Evolutionary conservation across 2,329 filamentous ascomycete species (phyloP).

Genomic region (Juglanconis juglandina): DNA sequence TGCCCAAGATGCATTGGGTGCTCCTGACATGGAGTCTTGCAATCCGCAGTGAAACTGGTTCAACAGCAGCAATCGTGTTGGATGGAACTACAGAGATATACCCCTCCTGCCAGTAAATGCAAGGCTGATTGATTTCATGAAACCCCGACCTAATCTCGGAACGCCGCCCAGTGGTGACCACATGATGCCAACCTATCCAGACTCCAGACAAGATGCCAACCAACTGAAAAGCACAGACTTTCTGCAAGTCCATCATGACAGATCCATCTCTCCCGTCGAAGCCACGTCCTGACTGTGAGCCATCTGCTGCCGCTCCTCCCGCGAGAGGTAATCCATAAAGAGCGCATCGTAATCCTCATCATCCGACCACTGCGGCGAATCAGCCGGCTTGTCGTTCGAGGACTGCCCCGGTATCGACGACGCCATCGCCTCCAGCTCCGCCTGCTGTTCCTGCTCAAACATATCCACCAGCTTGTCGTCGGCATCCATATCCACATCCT

Average conservation of each 20-base stretch:
- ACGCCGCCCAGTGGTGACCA: constrained; percentile 1
- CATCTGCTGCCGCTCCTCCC: constrained; percentile 31
- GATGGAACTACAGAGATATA: constrained; percentile 3
- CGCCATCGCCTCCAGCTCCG: constrained; percentile 52
- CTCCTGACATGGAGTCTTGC: constrained; percentile 56
- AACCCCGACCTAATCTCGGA: background rate
- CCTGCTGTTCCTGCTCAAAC: constrained; percentile 49
- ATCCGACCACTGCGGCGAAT: constrained; percentile 41
- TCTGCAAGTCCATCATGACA: constrained; percentile 30
- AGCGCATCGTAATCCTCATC: constrained; percentile 61
- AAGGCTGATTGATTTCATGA: constrained; percentile 14
- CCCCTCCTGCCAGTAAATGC: constrained; percentile 21
- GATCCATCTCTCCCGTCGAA: constrained; percentile 44
- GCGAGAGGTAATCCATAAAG: constrained; percentile 63
- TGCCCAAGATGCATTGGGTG: constrained; percentile 67
- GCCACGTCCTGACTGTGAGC: constrained; percentile 20
- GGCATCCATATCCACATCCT: constrained; percentile 23
- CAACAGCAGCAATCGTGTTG: background rate
- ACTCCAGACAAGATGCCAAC: background rate
- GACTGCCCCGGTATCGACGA: constrained; percentile 37
- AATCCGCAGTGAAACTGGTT: constrained; percentile 50
- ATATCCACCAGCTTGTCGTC: constrained; percentile 54
- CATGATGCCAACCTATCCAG: background rate
- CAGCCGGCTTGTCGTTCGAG: constrained; percentile 16
- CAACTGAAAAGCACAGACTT: background rate